Base-by-base conservation (phyloP, 768 basidiomycete genomes). In the Boletus pseudopeckii region DNA sequence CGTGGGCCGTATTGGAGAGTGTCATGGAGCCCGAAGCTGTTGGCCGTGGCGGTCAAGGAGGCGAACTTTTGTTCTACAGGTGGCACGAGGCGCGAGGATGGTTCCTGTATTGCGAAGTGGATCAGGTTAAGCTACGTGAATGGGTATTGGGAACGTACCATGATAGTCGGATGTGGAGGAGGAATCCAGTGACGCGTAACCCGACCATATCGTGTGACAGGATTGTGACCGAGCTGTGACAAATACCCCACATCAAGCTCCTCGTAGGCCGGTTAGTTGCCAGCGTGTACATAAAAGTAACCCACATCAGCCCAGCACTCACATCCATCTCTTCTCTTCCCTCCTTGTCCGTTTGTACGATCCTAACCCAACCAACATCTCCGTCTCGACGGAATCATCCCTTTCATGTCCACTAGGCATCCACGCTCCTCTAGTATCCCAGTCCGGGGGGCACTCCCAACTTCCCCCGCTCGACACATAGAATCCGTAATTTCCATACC, bases 11-110 rank as follows among this genome's bases (percentile, higher is more conserved):
- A 84, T 48, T 83, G 80, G 51, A 99, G 79, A 4, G 90, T 84
- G 69, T 98, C 93, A 69, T 97, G 96, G 2, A 93, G 77, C 38
- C 94, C 95, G 50, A 91, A 74, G 58, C 78, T 78, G 71, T 87
- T 88, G 48, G 83, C 79, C 7, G 84, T 91, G 67, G 84, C 79
- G 55, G 80, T 71, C 43, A 89, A 65, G 5, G 89, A 83, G 2
- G 86, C 89, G 13, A 79, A 73, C 70, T 86, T 84, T 46, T 77
- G 64, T 39, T 71, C 65, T 49, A 66, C 61, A 7, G 77, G 70
- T 15, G 91, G 91, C 2, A 87, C 82, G 57, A 92, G 72, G 60
- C 83, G 81, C 52, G 84, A 71, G 33, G 88, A 83, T 14, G 79
- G 59, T 2, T 79, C 72, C 77, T 78, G 45, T 32, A 13, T 17